Evolutionary conservation across 2,329 filamentous ascomycete genomes (phyloP).

Genomic region (Calonectria montana): DNA sequence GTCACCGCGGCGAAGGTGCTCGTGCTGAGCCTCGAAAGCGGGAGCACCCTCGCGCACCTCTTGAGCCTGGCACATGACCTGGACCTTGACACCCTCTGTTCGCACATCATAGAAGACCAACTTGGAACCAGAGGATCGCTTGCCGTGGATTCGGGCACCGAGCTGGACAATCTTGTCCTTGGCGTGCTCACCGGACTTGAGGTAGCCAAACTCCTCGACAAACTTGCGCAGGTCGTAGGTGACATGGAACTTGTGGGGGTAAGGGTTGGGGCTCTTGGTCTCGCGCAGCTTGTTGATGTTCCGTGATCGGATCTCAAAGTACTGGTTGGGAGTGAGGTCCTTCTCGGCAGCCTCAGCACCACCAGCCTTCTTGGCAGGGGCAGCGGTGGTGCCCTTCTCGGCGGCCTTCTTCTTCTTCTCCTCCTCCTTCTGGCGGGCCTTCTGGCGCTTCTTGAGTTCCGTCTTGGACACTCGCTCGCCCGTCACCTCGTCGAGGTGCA

Average conservation of each 20-base stretch:
- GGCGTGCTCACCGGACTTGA: slow-evolving; percentile 89
- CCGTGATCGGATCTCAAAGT: slow-evolving; percentile 95
- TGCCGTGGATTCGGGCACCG: slow-evolving; percentile 90
- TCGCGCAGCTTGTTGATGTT: slow-evolving; percentile 66
- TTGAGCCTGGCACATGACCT: slow-evolving; percentile 92
- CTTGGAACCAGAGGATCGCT: slow-evolving; percentile 84
- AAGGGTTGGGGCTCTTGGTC: slow-evolving; percentile 59
- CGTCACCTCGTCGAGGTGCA: slow-evolving; percentile 91
- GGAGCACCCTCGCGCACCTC: slow-evolving; percentile 74
- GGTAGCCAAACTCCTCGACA: slow-evolving; percentile 77
- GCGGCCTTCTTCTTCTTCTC: slow-evolving; percentile 91
- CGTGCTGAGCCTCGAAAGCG: slow-evolving; percentile 88
- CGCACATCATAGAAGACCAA: slow-evolving; percentile 86
- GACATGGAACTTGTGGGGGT: slow-evolving; percentile 92
- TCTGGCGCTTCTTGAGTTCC: slow-evolving; percentile 94
- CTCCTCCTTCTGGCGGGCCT: slow-evolving; percentile 87
- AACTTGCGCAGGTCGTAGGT: slow-evolving; percentile 87
- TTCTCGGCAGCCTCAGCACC: slow-evolving; percentile 72
- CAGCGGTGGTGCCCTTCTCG: slow-evolving; percentile 75
- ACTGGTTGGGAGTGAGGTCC: slow-evolving; percentile 72
- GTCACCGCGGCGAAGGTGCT: slow-evolving; percentile 89
- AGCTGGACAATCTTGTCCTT: slow-evolving; percentile 81
- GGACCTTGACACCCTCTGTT: slow-evolving; percentile 72
- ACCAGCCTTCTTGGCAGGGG: slow-evolving; percentile 56
- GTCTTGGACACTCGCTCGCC: slow-evolving; percentile 89